phyloP scores from a whole-genome alignment of 495 filamentous ascomycete species.

The Delitschia confertaspora region DNA sequence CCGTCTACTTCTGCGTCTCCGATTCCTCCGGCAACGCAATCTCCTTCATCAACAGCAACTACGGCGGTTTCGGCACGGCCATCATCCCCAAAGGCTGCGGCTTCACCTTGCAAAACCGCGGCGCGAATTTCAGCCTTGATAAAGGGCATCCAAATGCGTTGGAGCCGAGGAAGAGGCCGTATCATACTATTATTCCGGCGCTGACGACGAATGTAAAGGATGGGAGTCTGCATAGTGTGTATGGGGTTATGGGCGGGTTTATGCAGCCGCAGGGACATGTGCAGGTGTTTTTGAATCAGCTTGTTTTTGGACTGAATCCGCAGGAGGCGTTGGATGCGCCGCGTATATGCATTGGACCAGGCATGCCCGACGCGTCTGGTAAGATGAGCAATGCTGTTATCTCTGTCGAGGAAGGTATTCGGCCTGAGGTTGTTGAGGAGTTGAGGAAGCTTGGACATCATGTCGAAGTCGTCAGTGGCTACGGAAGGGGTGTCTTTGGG shows the following conservation, averaged over 20 bases:
- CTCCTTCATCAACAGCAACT: constrained; percentile 95
- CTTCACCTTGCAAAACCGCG: constrained; percentile 94
- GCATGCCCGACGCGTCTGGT: constrained; percentile 47
- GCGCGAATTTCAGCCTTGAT: constrained; percentile 65
- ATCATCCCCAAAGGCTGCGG: constrained; percentile 79
- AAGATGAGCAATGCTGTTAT: constrained; percentile 51
- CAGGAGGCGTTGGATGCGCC: constrained; percentile 90
- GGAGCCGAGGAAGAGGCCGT: constrained; percentile 78
- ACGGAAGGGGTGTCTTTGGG: constrained; percentile 68
- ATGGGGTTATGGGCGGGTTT: constrained; percentile 95
- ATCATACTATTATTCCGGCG: constrained; percentile 96
- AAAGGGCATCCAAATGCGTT: constrained; percentile 65
- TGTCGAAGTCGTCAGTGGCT: constrained; percentile 58
- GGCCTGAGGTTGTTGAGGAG: constrained; percentile 53
- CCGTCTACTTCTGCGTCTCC: constrained; percentile 83
- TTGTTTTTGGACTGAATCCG: constrained; percentile 73
- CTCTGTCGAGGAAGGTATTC: constrained; percentile 79
- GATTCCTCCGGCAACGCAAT: constrained; percentile 80
- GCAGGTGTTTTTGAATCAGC: constrained; percentile 84
- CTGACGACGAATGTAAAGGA: constrained; percentile 71
- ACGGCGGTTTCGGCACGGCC: constrained; percentile 76
- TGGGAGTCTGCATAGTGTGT: constrained; percentile 67
- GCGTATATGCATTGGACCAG: constrained; percentile 69
- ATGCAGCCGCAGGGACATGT: constrained; percentile 99
- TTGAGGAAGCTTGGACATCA: constrained; percentile 63